A percentile compares a stretch with the other conserved stretches of the same genome.
phyloP scores from a whole-genome alignment of 495 filamentous ascomycete species.

The Penicillium lividum region DNA sequence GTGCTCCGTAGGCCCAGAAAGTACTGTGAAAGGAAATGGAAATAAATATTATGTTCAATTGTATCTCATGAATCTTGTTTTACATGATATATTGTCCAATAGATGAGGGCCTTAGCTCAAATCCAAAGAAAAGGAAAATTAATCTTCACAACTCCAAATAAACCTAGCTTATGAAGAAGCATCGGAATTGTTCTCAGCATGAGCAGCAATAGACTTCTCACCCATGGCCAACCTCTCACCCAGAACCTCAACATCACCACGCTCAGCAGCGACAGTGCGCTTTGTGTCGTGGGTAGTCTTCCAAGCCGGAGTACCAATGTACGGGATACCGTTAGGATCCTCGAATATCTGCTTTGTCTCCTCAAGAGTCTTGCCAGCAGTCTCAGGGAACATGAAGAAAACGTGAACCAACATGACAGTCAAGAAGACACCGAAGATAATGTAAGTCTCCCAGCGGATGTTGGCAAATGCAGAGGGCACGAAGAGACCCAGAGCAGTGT shows the following conservation, averaged over 20 bases:
- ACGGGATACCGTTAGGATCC: constrained; percentile 57
- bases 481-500: constrained; percentile 76
- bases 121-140: not conserved
- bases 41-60: not conserved
- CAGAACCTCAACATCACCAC: constrained; percentile 28
- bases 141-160: not conserved
- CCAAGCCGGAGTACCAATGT: constrained; percentile 69
- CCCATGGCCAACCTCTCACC: constrained; percentile 23
- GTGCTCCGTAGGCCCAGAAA: not conserved
- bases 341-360: constrained; percentile 73
- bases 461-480: constrained; percentile 68
- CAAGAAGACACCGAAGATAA: constrained; percentile 75
- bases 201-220: constrained; percentile 21
- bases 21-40: not conserved
- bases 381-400: constrained; percentile 83
- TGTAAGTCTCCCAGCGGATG: constrained; percentile 72
- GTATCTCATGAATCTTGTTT: not conserved
- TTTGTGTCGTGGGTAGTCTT: constrained; percentile 50
- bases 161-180: not conserved
- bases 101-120: not conserved
- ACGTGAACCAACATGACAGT: constrained; percentile 67
- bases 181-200: constrained; percentile 16
- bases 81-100: constrained; percentile 1
- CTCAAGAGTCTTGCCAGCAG: constrained; percentile 76
- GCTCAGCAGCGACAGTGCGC: constrained; percentile 28